A percentile compares a stretch with the other conserved stretches of the same genome.
These are phyloP conservation scores for Pseudocercospora musae DNA, from an alignment of 2,329 filamentous ascomycete genomes.

Conservation along the genomic window DNA sequence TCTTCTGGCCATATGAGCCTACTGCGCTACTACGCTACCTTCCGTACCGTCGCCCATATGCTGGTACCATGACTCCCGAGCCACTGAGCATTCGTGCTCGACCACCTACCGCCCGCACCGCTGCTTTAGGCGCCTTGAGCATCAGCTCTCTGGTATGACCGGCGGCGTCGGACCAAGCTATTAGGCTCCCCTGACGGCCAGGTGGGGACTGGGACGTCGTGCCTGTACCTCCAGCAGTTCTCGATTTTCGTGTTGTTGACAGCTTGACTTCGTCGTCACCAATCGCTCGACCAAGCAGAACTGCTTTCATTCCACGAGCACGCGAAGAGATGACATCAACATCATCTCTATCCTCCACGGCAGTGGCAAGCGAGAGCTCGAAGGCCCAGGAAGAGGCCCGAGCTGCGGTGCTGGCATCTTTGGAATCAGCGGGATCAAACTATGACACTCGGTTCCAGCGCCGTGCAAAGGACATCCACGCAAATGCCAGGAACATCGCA, in stretches of 20 bases:
- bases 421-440: constrained; percentile 60
- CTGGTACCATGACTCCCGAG: not conserved
- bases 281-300: not conserved
- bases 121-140: constrained; percentile 7
- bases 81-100: constrained; percentile 16
- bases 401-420: constrained; percentile 49
- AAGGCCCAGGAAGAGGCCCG: constrained; percentile 48
- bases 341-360: constrained; percentile 17
- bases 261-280: not conserved
- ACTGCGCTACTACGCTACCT: constrained; percentile 2
- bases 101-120: constrained; percentile 14
- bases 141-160: constrained; percentile 11
- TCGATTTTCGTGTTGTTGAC: not conserved
- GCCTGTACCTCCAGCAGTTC: not conserved
- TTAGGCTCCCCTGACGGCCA: constrained; percentile 10
- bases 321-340: constrained; percentile 12
- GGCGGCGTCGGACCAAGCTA: constrained; percentile 16
- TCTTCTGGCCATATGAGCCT: not conserved
- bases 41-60: constrained; percentile 5
- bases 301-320: not conserved
- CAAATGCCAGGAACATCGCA: constrained; percentile 62
- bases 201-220: constrained; percentile 8
- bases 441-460: constrained; percentile 66
- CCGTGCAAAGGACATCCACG: constrained; percentile 67
- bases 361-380: constrained; percentile 18